Evolutionary conservation across 148 eudicot species (phyloP), one percentile per base, ranked within the genome.

Genomic region (Rhododendron ovatum): DNA sequence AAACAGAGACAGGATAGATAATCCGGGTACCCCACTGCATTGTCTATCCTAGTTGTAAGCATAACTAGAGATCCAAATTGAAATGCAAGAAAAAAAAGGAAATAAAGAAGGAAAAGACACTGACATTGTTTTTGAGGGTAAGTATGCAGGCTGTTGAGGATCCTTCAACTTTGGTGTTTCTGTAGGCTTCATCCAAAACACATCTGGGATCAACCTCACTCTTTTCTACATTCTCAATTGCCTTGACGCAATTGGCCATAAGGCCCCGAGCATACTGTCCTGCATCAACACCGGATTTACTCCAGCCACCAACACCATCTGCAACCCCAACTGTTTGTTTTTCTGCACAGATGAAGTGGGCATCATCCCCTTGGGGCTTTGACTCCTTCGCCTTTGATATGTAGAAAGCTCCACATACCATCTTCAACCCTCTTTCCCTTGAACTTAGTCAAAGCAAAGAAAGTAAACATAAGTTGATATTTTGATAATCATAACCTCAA

Each of bases 331-430:
- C 26, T 7, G 77, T 67, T 17, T 43, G 77, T 43, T 45, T 83
- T 28, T 83, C 85, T 65, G 0, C 55, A 45, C 77, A 83, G 48
- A 83, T 65, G 17, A 83, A 83, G 57, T 83, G 85, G 77, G 85
- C 41, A 26, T 83, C 85, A 3, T 83, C 85, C 57, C 85, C 85
- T 83, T 41, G 85, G 33, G 85, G 85, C 18, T 41, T 83, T 30
- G 37, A 67, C 7, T 15, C 30, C 18, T n/a, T 43, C 41, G 10
- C 85, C 57, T 83, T 65, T 0, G 85, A 55, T 83, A 83, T 83
- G 77, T 67, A 83, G 85, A 83, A 83, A 65, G 85, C 85, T 83
- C 85, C 85, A 17, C 85, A 45, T n/a, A 43, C 57, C 77, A 83
- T 83, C 50, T 83, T 65, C 85, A 83, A 43, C 14, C n/a, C 11